Evolutionary conservation across 176 grass and related monocot species (phyloP).

Genomic region (Rhynchospora pubera): DNA sequence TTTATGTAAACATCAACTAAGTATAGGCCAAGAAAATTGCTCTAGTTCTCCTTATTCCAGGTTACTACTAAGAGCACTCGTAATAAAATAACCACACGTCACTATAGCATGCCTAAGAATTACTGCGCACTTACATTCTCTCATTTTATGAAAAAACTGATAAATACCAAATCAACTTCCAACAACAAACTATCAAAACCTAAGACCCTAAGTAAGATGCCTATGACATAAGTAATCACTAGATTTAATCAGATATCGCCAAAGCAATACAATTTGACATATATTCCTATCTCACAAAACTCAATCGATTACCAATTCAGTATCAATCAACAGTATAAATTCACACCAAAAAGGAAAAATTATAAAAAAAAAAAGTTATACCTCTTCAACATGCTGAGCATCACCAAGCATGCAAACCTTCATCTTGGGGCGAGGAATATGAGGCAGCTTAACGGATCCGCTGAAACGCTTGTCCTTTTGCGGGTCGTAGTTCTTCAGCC

Average conservation of each 20-base stretch:
- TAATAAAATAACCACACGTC: neutral
- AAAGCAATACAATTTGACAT: neutral
- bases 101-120: neutral
- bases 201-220: no score
- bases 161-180: neutral
- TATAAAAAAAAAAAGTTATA: conserved; percentile 11
- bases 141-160: neutral
- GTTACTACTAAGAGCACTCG: neutral
- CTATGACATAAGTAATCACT: neutral
- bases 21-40: neutral
- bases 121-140: neutral
- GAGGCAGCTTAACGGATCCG: conserved; percentile 59
- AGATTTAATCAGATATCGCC: neutral
- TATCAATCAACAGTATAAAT: neutral
- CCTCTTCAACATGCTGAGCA: conserved; percentile 61
- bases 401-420: conserved; percentile 85
- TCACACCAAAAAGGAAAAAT: neutral
- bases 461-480: conserved; percentile 85
- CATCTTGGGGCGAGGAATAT: conserved; percentile 64
- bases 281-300: no score
- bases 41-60: neutral
- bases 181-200: neutral
- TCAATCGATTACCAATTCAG: neutral
- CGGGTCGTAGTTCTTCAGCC: conserved; percentile 69
- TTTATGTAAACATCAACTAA: neutral